A percentile compares a stretch with the other conserved stretches of the same genome.
Conservation (phyloP, 2,329 filamentous ascomycete genomes). For the Penicillium crustosum region DNA sequence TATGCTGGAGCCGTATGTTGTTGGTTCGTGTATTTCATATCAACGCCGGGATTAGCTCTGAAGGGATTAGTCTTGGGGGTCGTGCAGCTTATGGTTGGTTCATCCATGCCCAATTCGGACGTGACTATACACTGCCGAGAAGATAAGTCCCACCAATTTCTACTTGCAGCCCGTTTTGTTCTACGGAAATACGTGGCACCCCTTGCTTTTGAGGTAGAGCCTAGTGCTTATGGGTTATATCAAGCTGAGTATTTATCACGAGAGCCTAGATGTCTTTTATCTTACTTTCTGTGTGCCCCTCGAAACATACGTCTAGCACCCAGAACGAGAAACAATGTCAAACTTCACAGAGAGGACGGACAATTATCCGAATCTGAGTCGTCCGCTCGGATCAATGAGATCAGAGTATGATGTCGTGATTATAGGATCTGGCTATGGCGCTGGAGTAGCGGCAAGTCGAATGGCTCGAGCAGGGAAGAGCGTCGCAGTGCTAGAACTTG, state of each 20-base stretch:
- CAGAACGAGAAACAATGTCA: slow-evolving; percentile 4
- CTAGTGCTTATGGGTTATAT: background rate
- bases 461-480: slow-evolving; percentile 61
- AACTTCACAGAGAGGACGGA: background rate
- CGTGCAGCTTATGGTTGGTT: background rate
- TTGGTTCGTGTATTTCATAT: background rate
- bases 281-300: background rate
- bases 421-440: slow-evolving; percentile 69
- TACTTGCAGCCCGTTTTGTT: background rate
- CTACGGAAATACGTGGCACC: background rate
- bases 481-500: slow-evolving; percentile 65
- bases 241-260: background rate
- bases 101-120: background rate
- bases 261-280: background rate
- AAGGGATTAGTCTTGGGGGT: background rate
- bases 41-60: background rate
- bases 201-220: background rate
- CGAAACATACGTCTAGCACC: background rate
- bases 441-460: slow-evolving; percentile 63
- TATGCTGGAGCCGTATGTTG: background rate
- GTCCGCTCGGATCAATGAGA: slow-evolving; percentile 7
- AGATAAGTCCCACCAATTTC: background rate
- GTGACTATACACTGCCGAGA: background rate
- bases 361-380: slow-evolving; percentile 10
- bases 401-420: slow-evolving; percentile 63